A percentile compares a stretch with the other conserved stretches of the same genome.
phyloP scores from a whole-genome alignment of 768 basidiomycete species.

The Sistotremastrum suecicum region DNA sequence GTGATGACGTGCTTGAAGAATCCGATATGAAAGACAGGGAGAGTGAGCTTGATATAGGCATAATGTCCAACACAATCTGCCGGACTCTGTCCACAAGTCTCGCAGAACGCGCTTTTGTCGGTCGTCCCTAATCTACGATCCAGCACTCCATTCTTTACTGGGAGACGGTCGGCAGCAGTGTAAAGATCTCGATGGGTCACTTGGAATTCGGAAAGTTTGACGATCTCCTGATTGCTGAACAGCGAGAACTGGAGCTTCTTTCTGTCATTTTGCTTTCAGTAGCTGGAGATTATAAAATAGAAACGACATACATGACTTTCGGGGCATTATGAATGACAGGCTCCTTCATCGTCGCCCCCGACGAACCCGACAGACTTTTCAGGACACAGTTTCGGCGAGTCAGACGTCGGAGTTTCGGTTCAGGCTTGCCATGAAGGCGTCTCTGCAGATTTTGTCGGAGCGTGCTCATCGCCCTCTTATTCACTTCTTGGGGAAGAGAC shows the following conservation, averaged over 20 bases:
- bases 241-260: conserved; percentile 95
- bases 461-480: conserved; percentile 12
- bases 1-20: conserved; percentile 94
- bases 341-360: conserved; percentile 50
- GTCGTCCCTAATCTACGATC: conserved; percentile 90
- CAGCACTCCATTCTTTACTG: conserved; percentile 84
- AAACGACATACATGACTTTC: conserved; percentile 57
- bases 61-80: conserved; percentile 98
- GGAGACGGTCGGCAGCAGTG: conserved; percentile 65
- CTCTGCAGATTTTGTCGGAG: not conserved
- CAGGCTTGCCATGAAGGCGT: no score
- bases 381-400: no score
- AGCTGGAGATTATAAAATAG: not conserved
- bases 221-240: conserved; percentile 87
- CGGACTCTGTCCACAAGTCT: conserved; percentile 84
- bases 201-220: conserved; percentile 92
- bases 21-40: conserved; percentile 97
- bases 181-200: conserved; percentile 89
- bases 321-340: conserved; percentile 64
- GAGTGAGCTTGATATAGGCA: conserved; percentile 92
- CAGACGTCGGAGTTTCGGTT: no score
- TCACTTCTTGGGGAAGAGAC: conserved; percentile 13
- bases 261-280: conserved; percentile 24
- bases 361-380: not conserved
- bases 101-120: conserved; percentile 84